Base-by-base conservation (phyloP, 225 moss, liverwort and hornwort species). In the Sphagnum contortum region DNA sequence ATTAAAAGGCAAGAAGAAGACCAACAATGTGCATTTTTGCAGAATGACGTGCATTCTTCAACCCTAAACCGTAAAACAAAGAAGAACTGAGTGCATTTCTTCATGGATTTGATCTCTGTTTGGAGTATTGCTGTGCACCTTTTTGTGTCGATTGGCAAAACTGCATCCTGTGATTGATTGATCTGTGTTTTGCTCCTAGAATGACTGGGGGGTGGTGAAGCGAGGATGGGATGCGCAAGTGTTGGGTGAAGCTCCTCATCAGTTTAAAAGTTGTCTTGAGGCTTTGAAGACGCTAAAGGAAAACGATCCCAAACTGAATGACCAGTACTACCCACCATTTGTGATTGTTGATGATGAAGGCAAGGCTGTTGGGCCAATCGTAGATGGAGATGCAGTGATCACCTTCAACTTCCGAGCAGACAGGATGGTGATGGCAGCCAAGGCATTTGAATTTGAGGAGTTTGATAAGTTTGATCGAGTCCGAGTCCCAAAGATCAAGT, bases 171-270 rank as follows among this genome's bases (percentile, higher is more conserved):
- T 29, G 29, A 29, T 29, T 29, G 29, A 1, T 29, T 29, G 29
- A 9, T 47, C 5, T 63, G 62, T 4, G 3, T 47, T 64, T 73
- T 2, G 44, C 47, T 71, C 29, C 75, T 82, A 93, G 96, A 98
- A 98, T 72, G 96, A 98, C 67, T 98, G 96, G 96, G 70, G 67
- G 63, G 96, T 98, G 63, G 96, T 98, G 61, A 98, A 92, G 74
- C 85, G 91, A 77, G 96, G 96, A n/a, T 98, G 96, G 96, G 76
- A 98, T 64, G 93, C 96, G 53, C 96, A 98, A 73, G 92, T 98
- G 47, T 77, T 98, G 71, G 96, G 96, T 65, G 87, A 98, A 73
- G 80, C 83, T 7, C 86, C 86, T 8, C 72, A 83, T 48, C 77
- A 5, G 44, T 83, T 83, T 60, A 75, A 72, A 57, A 83, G 83